phyloP scores from a whole-genome alignment of 177 flowering plant species.

The Vitis hybrid region DNA sequence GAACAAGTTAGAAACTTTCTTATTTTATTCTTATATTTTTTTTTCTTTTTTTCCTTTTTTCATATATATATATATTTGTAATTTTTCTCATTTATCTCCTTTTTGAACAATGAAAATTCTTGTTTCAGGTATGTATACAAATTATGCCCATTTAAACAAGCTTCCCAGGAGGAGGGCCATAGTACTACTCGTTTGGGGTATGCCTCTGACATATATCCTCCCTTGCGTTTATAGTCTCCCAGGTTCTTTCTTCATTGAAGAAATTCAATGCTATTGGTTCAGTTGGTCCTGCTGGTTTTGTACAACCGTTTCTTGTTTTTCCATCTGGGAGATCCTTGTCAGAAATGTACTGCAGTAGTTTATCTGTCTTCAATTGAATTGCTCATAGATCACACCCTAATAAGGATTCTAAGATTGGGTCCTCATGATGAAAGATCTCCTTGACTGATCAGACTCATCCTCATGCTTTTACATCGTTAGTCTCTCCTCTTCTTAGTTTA shows the following conservation, averaged over 20 bases:
- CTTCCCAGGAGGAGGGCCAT: conserved; percentile 90
- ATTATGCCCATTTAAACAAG: conserved; percentile 92
- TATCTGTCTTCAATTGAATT: no score
- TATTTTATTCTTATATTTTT: neutral
- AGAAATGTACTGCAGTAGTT: neutral
- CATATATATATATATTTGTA: neutral
- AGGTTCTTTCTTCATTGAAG: neutral
- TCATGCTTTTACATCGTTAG: neutral
- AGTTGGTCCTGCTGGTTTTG: neutral
- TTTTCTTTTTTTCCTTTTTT: neutral
- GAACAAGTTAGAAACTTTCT: conserved; percentile 55
- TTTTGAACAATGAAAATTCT: conserved; percentile 1
- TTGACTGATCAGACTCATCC: neutral
- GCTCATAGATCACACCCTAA: no score
- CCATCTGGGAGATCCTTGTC: neutral
- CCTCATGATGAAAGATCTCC: no score
- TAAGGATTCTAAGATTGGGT: no score
- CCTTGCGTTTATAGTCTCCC: neutral
- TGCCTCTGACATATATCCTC: conserved; percentile 12
- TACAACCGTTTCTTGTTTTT: neutral
- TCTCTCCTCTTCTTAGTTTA: neutral
- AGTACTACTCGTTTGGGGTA: conserved; percentile 85
- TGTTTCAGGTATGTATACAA: conserved; percentile 85
- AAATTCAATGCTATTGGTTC: neutral
- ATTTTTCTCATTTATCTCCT: conserved; percentile 1